Base-by-base conservation (phyloP, 371 early-diverging fungal species). In the Chytridium lagenaria region DNA sequence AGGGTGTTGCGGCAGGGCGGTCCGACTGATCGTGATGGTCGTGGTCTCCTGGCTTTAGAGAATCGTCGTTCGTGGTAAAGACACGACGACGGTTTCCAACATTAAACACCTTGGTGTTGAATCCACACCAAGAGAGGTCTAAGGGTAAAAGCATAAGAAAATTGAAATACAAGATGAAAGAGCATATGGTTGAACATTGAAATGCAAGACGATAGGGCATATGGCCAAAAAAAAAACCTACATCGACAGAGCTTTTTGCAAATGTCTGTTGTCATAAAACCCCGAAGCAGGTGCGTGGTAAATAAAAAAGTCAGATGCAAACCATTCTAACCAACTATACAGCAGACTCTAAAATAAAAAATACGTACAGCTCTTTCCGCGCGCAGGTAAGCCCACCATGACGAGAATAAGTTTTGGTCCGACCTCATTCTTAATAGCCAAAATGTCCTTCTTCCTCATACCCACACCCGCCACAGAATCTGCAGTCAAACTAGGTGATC, bases 161-260 rank as follows among this genome's bases (percentile, higher is more conserved):
- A 68, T 0, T 70, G 16, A 40, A 44, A 71, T n/a, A n/a, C n/a
- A n/a, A n/a, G n/a, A n/a, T n/a, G n/a, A n/a, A n/a, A n/a, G n/a
- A n/a, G n/a, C n/a, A n/a, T n/a, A n/a, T n/a, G n/a, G n/a, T n/a
- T n/a, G n/a, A n/a, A n/a, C n/a, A n/a, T n/a, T n/a, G n/a, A n/a
- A n/a, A n/a, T n/a, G n/a, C n/a, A n/a, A n/a, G n/a, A n/a, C n/a
- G n/a, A n/a, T n/a, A n/a, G n/a, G n/a, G n/a, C n/a, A n/a, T n/a
- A n/a, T n/a, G n/a, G n/a, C n/a, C n/a, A n/a, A n/a, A n/a, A n/a
- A n/a, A 90, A 89, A 37, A 85, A 87, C 70, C 90, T 78, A 84
- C 92, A 95, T 40, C 93, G 86, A 70, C 89, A 84, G 33, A 95
- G 81, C 78, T 95, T 95, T 79, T 93, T 92, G 77, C 92, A 92